Percentiles rank a stretch among this genome's conserved stretches.
phyloP scores from a whole-genome alignment of 116 monocot genomes.

The Trichopus zeylanicus region DNA sequence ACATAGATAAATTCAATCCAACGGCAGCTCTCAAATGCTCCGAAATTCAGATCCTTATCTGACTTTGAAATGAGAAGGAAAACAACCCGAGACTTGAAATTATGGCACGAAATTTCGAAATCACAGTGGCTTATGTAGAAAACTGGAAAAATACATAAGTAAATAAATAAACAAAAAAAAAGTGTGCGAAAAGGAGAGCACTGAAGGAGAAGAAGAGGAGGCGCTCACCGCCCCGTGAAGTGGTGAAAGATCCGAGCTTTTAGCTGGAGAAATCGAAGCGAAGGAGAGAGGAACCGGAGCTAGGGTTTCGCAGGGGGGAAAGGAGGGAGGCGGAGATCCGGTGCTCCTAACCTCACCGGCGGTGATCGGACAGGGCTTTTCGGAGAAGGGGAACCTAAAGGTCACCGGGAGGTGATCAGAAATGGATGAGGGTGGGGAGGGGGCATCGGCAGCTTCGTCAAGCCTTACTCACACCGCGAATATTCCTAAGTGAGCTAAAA shows the following conservation, averaged over 20 bases:
- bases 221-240: neutral
- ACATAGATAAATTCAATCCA: no score
- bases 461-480: constrained; percentile 3
- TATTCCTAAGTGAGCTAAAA: neutral
- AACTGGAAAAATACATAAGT: neutral
- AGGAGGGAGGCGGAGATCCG: neutral
- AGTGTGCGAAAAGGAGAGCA: neutral
- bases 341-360: constrained; percentile 9
- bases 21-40: no score
- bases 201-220: neutral
- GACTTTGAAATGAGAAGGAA: no score
- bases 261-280: neutral
- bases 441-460: neutral
- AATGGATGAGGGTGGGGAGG: neutral
- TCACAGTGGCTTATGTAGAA: no score
- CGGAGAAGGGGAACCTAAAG: neutral
- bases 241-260: neutral
- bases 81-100: no score
- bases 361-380: neutral
- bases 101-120: no score
- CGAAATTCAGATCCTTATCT: no score
- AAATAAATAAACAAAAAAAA: neutral
- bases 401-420: constrained; percentile 30
- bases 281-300: neutral
- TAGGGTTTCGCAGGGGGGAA: neutral